These are phyloP conservation scores for Penicillium odoratum DNA, from an alignment of 495 filamentous ascomycete genomes.

Conservation along the genomic window DNA sequence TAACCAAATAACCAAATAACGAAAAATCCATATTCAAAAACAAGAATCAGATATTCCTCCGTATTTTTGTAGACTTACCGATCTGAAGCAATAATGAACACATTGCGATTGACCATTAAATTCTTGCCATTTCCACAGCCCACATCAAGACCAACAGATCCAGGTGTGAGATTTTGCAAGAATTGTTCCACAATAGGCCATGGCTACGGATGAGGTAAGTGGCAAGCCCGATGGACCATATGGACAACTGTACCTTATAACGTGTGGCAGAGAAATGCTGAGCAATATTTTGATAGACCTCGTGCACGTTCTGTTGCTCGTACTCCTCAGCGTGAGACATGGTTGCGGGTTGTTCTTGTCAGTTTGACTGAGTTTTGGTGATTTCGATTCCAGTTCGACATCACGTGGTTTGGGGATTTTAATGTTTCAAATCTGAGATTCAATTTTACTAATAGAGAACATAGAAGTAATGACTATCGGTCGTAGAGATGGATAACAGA, in stretches of 20 bases:
- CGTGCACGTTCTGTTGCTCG: conserved; percentile 84
- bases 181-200: conserved; percentile 92
- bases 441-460: too few species aligned
- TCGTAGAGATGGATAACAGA: too few species aligned
- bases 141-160: conserved; percentile 85
- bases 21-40: conserved; percentile 5
- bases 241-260: conserved; percentile 64
- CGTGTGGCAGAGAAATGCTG: conserved; percentile 92
- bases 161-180: conserved; percentile 62
- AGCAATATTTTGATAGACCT: conserved; percentile 93
- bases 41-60: neutral
- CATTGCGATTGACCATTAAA: conserved; percentile 69
- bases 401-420: conserved; percentile 6
- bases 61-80: conserved; percentile 50
- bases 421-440: too few species aligned
- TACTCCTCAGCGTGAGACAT: conserved; percentile 49
- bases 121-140: conserved; percentile 97
- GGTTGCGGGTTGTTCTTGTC: neutral
- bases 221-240: neutral
- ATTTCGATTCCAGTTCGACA: conserved; percentile 2
- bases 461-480: too few species aligned
- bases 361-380: neutral
- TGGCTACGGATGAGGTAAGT: conserved; percentile 48
- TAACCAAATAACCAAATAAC: neutral
- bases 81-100: conserved; percentile 88